A percentile compares a stretch with the other conserved stretches of the same genome.
phyloP scores from a whole-genome alignment of 768 basidiomycete species.

The Suillus variegatus region DNA sequence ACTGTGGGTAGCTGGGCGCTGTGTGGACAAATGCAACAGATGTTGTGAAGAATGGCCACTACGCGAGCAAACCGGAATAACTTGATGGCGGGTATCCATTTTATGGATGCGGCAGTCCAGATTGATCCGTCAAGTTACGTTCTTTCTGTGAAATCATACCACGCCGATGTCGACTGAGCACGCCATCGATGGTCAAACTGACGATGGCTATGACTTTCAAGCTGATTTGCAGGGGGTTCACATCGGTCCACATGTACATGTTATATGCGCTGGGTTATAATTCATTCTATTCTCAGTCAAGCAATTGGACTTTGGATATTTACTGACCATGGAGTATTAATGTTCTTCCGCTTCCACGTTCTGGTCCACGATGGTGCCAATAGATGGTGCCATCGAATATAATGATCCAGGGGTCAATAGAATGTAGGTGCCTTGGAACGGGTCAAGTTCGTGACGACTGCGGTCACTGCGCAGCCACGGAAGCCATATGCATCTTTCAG shows the following conservation, averaged over 20 bases:
- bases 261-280: neutral
- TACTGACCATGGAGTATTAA: too few relatives aligned
- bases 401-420: too few relatives aligned
- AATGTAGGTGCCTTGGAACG: too few relatives aligned
- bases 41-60: neutral
- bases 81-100: neutral
- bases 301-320: too few relatives aligned
- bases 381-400: too few relatives aligned
- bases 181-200: slow-evolving; percentile 14
- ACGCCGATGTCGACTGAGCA: slow-evolving; percentile 16
- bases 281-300: too few relatives aligned
- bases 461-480: too few relatives aligned
- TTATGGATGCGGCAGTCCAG: neutral
- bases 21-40: neutral
- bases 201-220: slow-evolving; percentile 7
- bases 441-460: too few relatives aligned
- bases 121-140: neutral
- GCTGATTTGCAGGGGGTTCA: neutral
- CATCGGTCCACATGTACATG: neutral
- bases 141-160: neutral
- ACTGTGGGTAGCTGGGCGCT: neutral
- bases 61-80: neutral
- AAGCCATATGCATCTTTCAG: too few relatives aligned
- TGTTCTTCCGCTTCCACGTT: too few relatives aligned
- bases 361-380: too few relatives aligned